phyloP scores from a whole-genome alignment of 805 yeast genomes.

The Komagataella phaffii region DNA sequence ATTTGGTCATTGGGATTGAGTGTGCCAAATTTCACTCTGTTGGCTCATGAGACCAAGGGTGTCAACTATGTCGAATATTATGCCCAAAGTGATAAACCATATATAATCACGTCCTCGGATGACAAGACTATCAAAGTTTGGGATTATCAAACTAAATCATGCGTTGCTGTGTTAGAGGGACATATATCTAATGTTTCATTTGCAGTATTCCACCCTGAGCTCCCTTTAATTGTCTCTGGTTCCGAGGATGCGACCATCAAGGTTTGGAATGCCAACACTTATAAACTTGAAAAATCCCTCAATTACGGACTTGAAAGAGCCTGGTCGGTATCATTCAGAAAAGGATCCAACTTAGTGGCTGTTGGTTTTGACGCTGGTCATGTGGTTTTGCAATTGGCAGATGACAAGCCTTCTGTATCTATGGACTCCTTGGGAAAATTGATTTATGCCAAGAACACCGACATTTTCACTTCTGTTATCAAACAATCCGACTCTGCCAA shows the following conservation, averaged over 20 bases:
- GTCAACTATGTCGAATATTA: conserved; percentile 95
- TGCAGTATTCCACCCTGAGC: conserved; percentile 96
- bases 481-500: conserved; percentile 50
- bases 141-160: conserved; percentile 95
- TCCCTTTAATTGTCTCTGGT: conserved; percentile 90
- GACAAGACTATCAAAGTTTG: conserved; percentile 81
- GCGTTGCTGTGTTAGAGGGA: conserved; percentile 90
- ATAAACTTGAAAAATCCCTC: conserved; percentile 82
- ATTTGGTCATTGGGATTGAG: conserved; percentile 90
- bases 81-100: conserved; percentile 96
- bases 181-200: conserved; percentile 91
- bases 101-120: conserved; percentile 82
- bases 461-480: conserved; percentile 73
- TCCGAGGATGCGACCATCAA: conserved; percentile 93
- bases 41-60: conserved; percentile 86
- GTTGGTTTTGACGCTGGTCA: conserved; percentile 94
- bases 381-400: conserved; percentile 80
- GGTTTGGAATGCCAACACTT: conserved; percentile 91
- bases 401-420: conserved; percentile 86
- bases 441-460: conserved; percentile 84
- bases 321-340: conserved; percentile 82
- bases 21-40: conserved; percentile 80
- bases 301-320: conserved; percentile 90
- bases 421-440: conserved; percentile 90
- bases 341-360: conserved; percentile 67